Conservation (phyloP, 1,284 basidiomycete genomes). For the Cutaneotrichosporon sp. region DNA sequence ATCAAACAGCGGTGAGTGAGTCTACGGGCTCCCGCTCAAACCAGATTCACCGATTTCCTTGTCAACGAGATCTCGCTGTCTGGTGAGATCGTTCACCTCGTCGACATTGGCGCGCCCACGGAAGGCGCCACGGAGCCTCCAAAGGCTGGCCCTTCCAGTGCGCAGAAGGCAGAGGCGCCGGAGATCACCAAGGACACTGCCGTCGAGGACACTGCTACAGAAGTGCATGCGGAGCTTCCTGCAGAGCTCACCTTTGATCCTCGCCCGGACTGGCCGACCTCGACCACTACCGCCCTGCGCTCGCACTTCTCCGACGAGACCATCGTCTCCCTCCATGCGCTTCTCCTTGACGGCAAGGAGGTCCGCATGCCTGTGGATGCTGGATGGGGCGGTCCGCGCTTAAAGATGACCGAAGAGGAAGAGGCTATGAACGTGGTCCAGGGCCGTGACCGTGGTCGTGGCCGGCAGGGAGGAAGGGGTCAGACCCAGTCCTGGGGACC, state of each 20-base stretch:
- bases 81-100: conserved; percentile 73
- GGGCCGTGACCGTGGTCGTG: conserved; percentile 14
- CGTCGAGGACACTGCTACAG: neutral
- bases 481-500: conserved; percentile 23
- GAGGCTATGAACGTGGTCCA: conserved; percentile 29
- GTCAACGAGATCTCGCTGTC: conserved; percentile 85
- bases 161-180: neutral
- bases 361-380: conserved; percentile 59
- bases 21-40: neutral
- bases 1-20: conserved; percentile 83
- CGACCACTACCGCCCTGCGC: conserved; percentile 61
- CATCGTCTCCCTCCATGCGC: conserved; percentile 65
- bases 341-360: conserved; percentile 75
- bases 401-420: conserved; percentile 33
- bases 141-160: neutral
- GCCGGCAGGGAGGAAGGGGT: conserved; percentile 29
- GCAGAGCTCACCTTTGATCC: conserved; percentile 33
- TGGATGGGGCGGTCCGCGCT: conserved; percentile 55
- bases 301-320: conserved; percentile 65
- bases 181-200: neutral
- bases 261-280: conserved; percentile 65
- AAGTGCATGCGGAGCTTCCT: conserved; percentile 17
- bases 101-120: conserved; percentile 66
- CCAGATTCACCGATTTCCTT: conserved; percentile 90
- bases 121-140: conserved; percentile 44